phyloP scores from a whole-genome alignment of 805 yeast species.

The Komagataella pastoris region DNA sequence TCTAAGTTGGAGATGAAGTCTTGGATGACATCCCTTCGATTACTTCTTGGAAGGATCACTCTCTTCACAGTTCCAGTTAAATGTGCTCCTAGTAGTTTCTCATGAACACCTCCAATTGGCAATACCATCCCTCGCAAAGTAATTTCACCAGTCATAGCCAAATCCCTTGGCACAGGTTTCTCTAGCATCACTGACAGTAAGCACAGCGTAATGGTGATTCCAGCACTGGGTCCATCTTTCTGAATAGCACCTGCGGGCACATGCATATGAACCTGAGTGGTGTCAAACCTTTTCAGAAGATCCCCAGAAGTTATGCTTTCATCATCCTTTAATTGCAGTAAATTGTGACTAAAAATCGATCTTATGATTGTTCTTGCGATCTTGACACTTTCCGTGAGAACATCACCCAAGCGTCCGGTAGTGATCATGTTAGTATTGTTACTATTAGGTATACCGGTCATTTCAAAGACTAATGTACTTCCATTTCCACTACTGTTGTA shows the following conservation, averaged over 20 bases:
- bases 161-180: conserved; percentile 27
- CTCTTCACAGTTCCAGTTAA: conserved; percentile 41
- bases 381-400: conserved; percentile 67
- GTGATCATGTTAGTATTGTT: conserved; percentile 28
- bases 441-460: conserved; percentile 47
- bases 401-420: conserved; percentile 77
- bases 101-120: conserved; percentile 75
- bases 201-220: conserved; percentile 35
- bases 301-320: conserved; percentile 11
- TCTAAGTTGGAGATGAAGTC: conserved; percentile 27
- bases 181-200: conserved; percentile 28
- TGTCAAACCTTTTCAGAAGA: conserved; percentile 30
- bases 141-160: conserved; percentile 85
- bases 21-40: conserved; percentile 55
- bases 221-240: conserved; percentile 36
- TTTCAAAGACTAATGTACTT: conserved; percentile 66
- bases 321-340: conserved; percentile 4
- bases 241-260: conserved; percentile 35
- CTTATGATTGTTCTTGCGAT: conserved; percentile 67
- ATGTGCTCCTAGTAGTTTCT: conserved; percentile 70
- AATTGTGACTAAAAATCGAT: conserved; percentile 25
- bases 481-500: conserved; percentile 85
- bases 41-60: conserved; percentile 59
- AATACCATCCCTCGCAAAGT: conserved; percentile 66
- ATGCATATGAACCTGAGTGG: conserved; percentile 41